Base-by-base conservation (phyloP, 257 asterid species). In the Verbascum thapsus region DNA sequence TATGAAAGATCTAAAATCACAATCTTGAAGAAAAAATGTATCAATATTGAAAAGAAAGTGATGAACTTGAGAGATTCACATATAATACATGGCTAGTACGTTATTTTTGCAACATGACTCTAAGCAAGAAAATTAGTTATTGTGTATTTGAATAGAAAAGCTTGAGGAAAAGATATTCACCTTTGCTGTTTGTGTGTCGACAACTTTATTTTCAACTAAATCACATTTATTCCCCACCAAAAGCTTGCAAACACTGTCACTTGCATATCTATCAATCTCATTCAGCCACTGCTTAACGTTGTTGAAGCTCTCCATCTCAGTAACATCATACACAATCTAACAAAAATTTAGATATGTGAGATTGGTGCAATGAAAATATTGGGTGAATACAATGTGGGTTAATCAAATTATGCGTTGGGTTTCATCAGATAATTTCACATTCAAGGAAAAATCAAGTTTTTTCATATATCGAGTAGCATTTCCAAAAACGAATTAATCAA, bases 271-370 rank as follows among this genome's bases (percentile, higher is more conserved):
- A 73, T 91, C 95, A 37, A 88, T 88, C 85, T 91, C 98, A 80
- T 74, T 91, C 40, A 91, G 82, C 98, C 98, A 91, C 71, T 91
- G 98, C 78, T 91, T 91, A 44, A 91, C 96, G 76, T 91, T 88
- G 88, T 88, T 86, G 92, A 88, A 91, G 86, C 98, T 91, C 84
- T 91, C 98, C 95, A 83, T 86, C 66, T 88, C 96, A 53, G 98
- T 91, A 30, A 91, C 98, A 76, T 91, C 98, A 54, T 91, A 91
- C 64, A 91, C 96, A 66, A 91, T 86, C 98, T 88, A 68, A 68
- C n/a, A 34, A 51, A 71, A 74, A 58, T 67, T 13, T 30, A 61
- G 22, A 73, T 26, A 60, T 13, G 61, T 58, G 12, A 71, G 71
- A 76, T 67, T 55, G 53, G 43, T 58, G 50, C 30, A 19, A 53